Evolutionary conservation across 371 early-diverging fungal genomes (phyloP).

Genomic region (Apophysomyces trapeziformis): DNA sequence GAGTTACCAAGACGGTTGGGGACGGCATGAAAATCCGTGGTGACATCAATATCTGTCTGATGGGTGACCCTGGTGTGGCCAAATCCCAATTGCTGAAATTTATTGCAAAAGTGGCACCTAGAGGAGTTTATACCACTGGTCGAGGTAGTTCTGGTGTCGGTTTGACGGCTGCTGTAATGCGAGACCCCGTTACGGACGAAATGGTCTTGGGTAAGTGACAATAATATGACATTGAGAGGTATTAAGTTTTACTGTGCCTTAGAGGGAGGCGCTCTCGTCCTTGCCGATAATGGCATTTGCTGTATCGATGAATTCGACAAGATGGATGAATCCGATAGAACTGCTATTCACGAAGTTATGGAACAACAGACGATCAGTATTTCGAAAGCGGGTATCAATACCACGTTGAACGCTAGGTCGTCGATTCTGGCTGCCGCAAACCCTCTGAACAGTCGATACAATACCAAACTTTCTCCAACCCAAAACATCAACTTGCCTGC

Average conservation of each 20-base stretch:
- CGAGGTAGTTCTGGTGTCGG: conserved; percentile 95
- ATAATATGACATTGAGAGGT: not conserved
- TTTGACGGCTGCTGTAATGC: conserved; percentile 89
- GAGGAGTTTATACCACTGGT: conserved; percentile 95
- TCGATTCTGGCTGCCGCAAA: conserved; percentile 93
- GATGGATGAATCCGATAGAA: conserved; percentile 90
- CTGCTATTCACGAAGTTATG: conserved; percentile 96
- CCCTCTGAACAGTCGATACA: conserved; percentile 87
- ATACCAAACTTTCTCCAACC: conserved; percentile 75
- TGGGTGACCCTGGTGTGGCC: conserved; percentile 99
- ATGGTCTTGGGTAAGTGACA: conserved; percentile 71
- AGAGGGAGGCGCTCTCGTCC: conserved; percentile 53
- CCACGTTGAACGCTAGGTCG: conserved; percentile 91
- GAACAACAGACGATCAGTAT: conserved; percentile 96
- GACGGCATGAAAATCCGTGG: conserved; percentile 94
- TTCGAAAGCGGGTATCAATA: conserved; percentile 93
- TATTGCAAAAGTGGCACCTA: conserved; percentile 83
- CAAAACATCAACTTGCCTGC: conserved; percentile 98
- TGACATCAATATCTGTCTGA: conserved; percentile 96
- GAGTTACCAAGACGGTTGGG: conserved; percentile 81
- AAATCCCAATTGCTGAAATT: conserved; percentile 93
- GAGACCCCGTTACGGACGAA: conserved; percentile 87
- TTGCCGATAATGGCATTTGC: conserved; percentile 92
- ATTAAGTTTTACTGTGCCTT: not conserved
- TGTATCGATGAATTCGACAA: conserved; percentile 97